Base-by-base conservation (phyloP, 352 stramenopile species). In the Phytopythium vexans region DNA sequence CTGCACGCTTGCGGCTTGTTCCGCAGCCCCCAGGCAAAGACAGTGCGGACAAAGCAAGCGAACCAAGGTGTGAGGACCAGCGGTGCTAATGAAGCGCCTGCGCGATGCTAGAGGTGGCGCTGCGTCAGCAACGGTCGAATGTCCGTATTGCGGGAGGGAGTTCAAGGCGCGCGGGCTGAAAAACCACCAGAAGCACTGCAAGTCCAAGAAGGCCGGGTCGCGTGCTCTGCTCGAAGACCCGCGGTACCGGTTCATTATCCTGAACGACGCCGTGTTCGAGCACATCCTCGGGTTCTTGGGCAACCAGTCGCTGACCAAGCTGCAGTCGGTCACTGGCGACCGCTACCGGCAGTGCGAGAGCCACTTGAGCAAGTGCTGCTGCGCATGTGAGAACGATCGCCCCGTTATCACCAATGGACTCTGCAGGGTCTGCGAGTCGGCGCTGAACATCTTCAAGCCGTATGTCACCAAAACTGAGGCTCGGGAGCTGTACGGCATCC, bases 241-340 rank as follows among this genome's bases (percentile, higher is more conserved):
- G 21, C 21, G 21, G 21, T 27, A 27, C 21, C 21, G 21, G 21
- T 16, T 47, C n/a, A 16, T 33, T 33, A 52, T 57, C 33, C 8
- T 57, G n/a, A 52, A 53, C 15, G 55, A 62, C 12, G 27, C 50
- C 9, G 49, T 52, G n/a, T 52, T 62, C 41, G 48, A 45, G 47
- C 55, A 49, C n/a, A 44, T 62, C 41, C 49, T 62, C 21, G 49
- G 55, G 16, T 62, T 57, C 42, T 27, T 57, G 15, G 48, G 41
- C 49, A 62, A 60, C 40, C 57, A 58, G 15, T 51, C 51, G 15
- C 50, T 59, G 8, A 52, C 51, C 33, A 54, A 58, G 45, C 9
- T 64, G 57, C 50, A 64, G 10, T 15, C 11, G 33, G 27, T 64
- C 15, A 59, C 57, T 4, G 50, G 57, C 6, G 57, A 60, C 15